Evolutionary conservation across 805 yeast genomes (phyloP), one percentile per base, ranked within the genome.

Genomic region (Debaryomyces castellii): DNA sequence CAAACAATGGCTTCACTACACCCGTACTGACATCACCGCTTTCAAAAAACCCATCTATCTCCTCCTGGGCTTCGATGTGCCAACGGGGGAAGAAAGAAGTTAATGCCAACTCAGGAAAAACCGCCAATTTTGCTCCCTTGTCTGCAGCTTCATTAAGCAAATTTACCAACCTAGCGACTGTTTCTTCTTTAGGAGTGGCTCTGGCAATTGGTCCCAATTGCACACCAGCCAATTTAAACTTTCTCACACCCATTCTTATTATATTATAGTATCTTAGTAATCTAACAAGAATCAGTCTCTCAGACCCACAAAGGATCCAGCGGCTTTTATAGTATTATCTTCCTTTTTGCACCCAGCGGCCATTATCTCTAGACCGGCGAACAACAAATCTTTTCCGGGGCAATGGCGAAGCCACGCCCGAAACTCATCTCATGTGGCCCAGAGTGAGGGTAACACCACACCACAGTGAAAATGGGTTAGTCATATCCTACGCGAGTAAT

Each of bases 31-130:
- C 55, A 41, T 68, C 71, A 12, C 72, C 70, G 28, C 53, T 57
- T 45, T 67, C 73, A 39, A 67, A 68, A 45, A 51, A 69, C 2
- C 53, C 48, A 48, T 69, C 73, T 7, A 67, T 58, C 45, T 68
- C 73, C 14, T 57, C 59, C 47, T 63, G 69, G 7, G 60, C 48
- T 33, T 62, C 60, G 39, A 68, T 63, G 33, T 41, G 51, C 67
- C 68, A 64, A 44, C 70, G 55, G 40, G 73, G 70, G 49, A 68
- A 68, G 47, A 68, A 69, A 0, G 70, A 55, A 1, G 73, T 64
- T 17, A 69, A 51, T 4, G 64, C 54, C n/a, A 67, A 51, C 48
- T 69, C 74, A 34, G 73, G 73, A 49, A 64, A 69, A 7, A 63
- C 67, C 3, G 63, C 68, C 10, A 69, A 48, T 27, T 46, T 55